Percentiles rank a stretch among this genome's conserved stretches.
Conservation (phyloP, 1,284 basidiomycete genomes). For the Inonotus hispidus region DNA sequence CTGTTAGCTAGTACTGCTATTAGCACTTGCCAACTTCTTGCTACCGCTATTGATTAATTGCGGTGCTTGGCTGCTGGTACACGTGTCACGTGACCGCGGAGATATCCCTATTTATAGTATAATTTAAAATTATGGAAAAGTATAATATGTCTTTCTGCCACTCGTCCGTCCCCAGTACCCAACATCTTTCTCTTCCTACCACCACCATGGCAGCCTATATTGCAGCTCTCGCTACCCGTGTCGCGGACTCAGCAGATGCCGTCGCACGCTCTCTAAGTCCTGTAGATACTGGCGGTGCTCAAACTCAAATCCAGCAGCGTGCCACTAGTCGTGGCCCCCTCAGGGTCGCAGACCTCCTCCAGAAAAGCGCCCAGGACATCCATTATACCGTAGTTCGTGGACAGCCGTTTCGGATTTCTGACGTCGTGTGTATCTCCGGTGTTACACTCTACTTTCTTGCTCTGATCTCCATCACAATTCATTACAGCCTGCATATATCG, state of each 20-base stretch:
- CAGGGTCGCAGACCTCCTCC: constrained; percentile 3
- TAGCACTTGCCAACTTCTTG: too few relatives aligned
- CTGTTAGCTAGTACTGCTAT: too few relatives aligned
- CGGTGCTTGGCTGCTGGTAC: not conserved
- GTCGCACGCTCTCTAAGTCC: constrained; percentile 13
- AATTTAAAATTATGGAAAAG: too few relatives aligned
- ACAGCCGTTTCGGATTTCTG: constrained; percentile 5
- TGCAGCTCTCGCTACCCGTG: constrained; percentile 2
- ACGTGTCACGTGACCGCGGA: not conserved
- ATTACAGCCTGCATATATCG: constrained; percentile 41
- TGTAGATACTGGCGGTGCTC: constrained; percentile 10
- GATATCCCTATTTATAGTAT: not conserved
- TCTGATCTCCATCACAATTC: not conserved
- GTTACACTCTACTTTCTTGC: not conserved
- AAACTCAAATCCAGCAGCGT: not conserved
- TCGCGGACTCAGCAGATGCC: constrained; percentile 10
- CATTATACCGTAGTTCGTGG: not conserved
- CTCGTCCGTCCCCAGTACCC: not conserved
- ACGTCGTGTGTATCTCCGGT: constrained; percentile 9
- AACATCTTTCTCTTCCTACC: not conserved
- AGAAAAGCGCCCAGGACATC: constrained; percentile 9
- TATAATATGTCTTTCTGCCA: not conserved
- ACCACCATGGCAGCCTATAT: not conserved
- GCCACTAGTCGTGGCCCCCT: constrained; percentile 6
- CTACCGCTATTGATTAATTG: not conserved